Percentiles rank a stretch among this genome's conserved stretches.
Evolutionary conservation across 805 yeast species (phyloP).

Genomic region (Clavispora asparagi): DNA sequence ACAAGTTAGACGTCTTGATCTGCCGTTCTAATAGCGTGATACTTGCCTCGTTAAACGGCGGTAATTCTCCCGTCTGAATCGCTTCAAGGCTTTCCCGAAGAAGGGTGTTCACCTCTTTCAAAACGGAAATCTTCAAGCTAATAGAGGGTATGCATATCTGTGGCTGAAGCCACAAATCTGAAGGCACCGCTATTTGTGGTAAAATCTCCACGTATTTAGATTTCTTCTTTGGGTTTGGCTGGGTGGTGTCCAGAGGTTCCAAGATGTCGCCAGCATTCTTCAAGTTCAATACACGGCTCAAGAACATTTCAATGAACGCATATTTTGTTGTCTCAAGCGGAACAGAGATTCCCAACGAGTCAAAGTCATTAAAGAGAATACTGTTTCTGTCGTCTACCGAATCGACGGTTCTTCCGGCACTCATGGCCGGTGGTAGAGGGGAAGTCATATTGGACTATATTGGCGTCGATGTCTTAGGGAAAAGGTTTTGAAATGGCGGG

Average conservation of each 20-base stretch:
- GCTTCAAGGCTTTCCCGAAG: constrained; percentile 10
- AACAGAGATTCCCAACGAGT: constrained; percentile 21
- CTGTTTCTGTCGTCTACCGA: neutral
- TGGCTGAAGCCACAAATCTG: constrained; percentile 33
- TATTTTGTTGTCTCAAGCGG: constrained; percentile 24
- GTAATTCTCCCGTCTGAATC: constrained; percentile 13
- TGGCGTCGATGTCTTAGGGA: neutral
- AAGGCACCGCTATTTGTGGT: constrained; percentile 30
- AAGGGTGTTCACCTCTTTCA: constrained; percentile 29
- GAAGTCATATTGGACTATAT: neutral
- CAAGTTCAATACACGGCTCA: constrained; percentile 21
- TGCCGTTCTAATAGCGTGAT: constrained; percentile 25
- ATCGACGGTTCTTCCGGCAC: neutral
- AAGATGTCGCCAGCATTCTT: constrained; percentile 13
- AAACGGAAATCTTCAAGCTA: constrained; percentile 26
- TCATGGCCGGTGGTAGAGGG: neutral
- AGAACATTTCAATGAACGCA: constrained; percentile 21
- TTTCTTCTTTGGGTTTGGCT: neutral
- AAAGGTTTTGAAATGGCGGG: too few relatives aligned
- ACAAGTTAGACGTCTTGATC: constrained; percentile 29
- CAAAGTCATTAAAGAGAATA: constrained; percentile 10
- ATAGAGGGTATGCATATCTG: constrained; percentile 26
- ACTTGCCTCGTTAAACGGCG: constrained; percentile 21
- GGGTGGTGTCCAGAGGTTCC: constrained; percentile 1
- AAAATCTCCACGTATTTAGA: constrained; percentile 20